These are phyloP conservation scores for Phascolomyces articulosus DNA, from an alignment of 371 early-diverging fungal genomes.

Conservation along the genomic window DNA sequence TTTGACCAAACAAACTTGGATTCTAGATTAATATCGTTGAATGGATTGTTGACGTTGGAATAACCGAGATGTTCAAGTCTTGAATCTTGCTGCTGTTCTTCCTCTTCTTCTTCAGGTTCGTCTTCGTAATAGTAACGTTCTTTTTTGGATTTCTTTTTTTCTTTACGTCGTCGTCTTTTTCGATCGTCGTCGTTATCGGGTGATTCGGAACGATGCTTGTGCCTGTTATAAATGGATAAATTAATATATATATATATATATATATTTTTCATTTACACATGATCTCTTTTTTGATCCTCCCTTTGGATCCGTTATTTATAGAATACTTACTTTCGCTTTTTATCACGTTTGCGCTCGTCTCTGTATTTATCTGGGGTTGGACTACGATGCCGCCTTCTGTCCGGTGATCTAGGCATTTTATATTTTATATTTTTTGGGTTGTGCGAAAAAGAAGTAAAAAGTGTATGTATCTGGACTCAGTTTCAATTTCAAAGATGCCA, in stretches of 20 bases:
- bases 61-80: slow-evolving; percentile 54
- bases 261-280: too few relatives aligned
- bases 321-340: slow-evolving; percentile 11
- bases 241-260: too few relatives aligned
- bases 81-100: slow-evolving; percentile 2
- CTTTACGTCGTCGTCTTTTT: slow-evolving; percentile 17
- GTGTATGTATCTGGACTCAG: too few relatives aligned
- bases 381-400: slow-evolving; percentile 10
- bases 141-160: slow-evolving; percentile 21
- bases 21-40: slow-evolving; percentile 80
- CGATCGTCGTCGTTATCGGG: slow-evolving; percentile 16
- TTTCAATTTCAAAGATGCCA: too few relatives aligned
- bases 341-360: slow-evolving; percentile 1
- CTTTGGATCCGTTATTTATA: neutral
- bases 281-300: too few relatives aligned
- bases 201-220: slow-evolving; percentile 23
- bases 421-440: neutral
- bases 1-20: slow-evolving; percentile 88
- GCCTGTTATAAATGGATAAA: slow-evolving; percentile 9
- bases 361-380: neutral
- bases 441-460: too few relatives aligned
- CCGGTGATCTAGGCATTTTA: slow-evolving; percentile 12
- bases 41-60: slow-evolving; percentile 79
- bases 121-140: slow-evolving; percentile 24
- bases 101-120: slow-evolving; percentile 13